Percentiles rank a stretch among this genome's conserved stretches.
These are phyloP conservation scores for Clavulina sp. DNA, from an alignment of 768 basidiomycete genomes.

Conservation along the genomic window DNA sequence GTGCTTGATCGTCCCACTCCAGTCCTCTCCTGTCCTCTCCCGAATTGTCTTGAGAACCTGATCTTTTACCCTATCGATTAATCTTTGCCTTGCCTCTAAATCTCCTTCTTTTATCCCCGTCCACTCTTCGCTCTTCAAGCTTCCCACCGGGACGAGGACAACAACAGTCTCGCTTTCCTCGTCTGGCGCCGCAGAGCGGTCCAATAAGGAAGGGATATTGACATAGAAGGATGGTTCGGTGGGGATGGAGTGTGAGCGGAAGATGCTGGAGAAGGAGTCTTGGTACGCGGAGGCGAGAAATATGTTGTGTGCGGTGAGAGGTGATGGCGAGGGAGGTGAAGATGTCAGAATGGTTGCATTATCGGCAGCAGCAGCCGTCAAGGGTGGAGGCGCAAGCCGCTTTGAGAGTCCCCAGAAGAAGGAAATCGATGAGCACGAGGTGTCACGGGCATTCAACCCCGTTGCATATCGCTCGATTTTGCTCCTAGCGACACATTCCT, in stretches of 20 bases:
- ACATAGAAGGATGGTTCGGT: conserved; percentile 27
- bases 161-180: conserved; percentile 7
- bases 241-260: conserved; percentile 23
- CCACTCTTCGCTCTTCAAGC: neutral
- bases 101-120: neutral
- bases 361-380: neutral
- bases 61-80: neutral
- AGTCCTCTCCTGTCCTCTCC: neutral
- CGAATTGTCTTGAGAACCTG: neutral
- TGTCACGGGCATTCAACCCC: conserved; percentile 9
- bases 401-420: conserved; percentile 27
- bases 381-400: conserved; percentile 13
- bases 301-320: conserved; percentile 25
- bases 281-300: conserved; percentile 27
- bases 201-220: conserved; percentile 24
- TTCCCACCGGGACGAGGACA: neutral
- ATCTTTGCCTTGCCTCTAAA: neutral
- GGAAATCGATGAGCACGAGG: conserved; percentile 24
- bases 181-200: conserved; percentile 23
- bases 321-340: neutral
- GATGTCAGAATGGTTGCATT: too few relatives aligned
- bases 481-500: too few relatives aligned
- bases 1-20: neutral
- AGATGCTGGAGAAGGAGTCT: conserved; percentile 27
- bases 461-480: neutral